Conservation (phyloP, 805 yeast species). For the Torulaspora gathmanii region DNA sequence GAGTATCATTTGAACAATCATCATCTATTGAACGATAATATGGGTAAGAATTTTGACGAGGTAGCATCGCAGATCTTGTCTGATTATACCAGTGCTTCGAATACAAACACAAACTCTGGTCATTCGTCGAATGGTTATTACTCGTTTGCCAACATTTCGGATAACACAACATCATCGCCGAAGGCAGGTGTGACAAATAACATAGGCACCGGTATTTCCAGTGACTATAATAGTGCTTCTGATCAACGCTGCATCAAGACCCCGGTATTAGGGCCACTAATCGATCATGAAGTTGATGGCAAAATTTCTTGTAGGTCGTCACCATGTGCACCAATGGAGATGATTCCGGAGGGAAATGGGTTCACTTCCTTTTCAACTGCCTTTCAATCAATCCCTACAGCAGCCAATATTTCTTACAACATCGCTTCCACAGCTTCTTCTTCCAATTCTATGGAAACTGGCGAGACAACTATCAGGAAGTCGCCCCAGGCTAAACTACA, state of each 20-base stretch:
- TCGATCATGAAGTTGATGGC: conserved; percentile 1
- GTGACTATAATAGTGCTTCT: conserved; percentile 4
- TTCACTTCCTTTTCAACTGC: conserved; percentile 17
- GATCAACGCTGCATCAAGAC: conserved; percentile 2
- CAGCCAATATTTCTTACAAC: conserved; percentile 30
- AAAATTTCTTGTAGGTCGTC: conserved; percentile 4
- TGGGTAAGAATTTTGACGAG: conserved; percentile 16
- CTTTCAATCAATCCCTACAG: conserved; percentile 27
- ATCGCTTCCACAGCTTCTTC: conserved; percentile 22
- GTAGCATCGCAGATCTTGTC: conserved; percentile 33
- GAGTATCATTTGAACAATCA: conserved; percentile 30
- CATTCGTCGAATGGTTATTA: conserved; percentile 33
- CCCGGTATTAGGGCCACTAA: conserved; percentile 7
- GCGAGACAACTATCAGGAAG: conserved; percentile 5
- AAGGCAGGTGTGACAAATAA: conserved; percentile 1
- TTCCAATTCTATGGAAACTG: conserved; percentile 7
- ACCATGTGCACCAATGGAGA: conserved; percentile 16
- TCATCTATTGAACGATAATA: conserved; percentile 25
- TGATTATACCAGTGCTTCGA: conserved; percentile 25
- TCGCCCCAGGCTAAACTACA: not conserved
- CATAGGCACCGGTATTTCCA: not conserved
- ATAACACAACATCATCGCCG: conserved; percentile 33
- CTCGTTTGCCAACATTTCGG: conserved; percentile 38
- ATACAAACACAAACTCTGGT: conserved; percentile 23
- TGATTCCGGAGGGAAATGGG: conserved; percentile 18